Percentiles rank a stretch among this genome's conserved stretches.
These are phyloP conservation scores for Backusella mclennaniae DNA, from an alignment of 192 early-diverging fungal genomes.

Conservation along the genomic window DNA sequence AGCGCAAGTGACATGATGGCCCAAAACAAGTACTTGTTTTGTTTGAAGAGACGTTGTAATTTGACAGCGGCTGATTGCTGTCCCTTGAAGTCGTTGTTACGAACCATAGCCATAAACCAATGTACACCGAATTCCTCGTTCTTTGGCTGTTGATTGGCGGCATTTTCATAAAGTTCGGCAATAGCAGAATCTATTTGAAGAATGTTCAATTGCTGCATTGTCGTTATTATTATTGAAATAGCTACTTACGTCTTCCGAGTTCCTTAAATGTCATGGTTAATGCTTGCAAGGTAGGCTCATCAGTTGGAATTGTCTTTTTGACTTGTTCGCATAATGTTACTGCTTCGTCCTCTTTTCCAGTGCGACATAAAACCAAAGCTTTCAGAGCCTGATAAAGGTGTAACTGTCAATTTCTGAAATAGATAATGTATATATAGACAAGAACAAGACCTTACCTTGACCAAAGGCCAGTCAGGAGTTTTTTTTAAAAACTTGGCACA, in stretches of 20 bases:
- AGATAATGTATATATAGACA: not conserved
- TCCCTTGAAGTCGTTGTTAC: slow-evolving; percentile 62
- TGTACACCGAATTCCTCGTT: slow-evolving; percentile 74
- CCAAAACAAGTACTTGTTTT: slow-evolving; percentile 86
- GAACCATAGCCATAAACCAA: slow-evolving; percentile 82
- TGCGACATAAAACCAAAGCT: slow-evolving; percentile 63
- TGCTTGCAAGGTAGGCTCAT: slow-evolving; percentile 62
- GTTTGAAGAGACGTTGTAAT: slow-evolving; percentile 78
- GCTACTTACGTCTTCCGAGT: slow-evolving; percentile 47
- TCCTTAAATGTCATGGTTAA: slow-evolving; percentile 56
- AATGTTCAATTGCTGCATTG: not conserved
- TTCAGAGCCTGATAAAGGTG: slow-evolving; percentile 60
- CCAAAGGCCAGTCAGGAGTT: slow-evolving; percentile 54
- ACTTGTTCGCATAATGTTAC: slow-evolving; percentile 61
- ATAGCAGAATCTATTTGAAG: slow-evolving; percentile 58
- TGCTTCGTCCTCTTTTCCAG: slow-evolving; percentile 65
- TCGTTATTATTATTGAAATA: not conserved
- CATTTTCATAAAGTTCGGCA: slow-evolving; percentile 70
- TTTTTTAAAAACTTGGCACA: slow-evolving; percentile 74
- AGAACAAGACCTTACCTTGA: slow-evolving; percentile 53
- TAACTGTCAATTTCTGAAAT: not conserved
- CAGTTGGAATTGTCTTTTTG: slow-evolving; percentile 55
- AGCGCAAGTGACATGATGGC: slow-evolving; percentile 75
- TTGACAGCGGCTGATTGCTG: slow-evolving; percentile 78
- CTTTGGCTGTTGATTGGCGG: slow-evolving; percentile 53